phyloP scores from a whole-genome alignment of 768 basidiomycete species.

The Trametes cubensis region DNA sequence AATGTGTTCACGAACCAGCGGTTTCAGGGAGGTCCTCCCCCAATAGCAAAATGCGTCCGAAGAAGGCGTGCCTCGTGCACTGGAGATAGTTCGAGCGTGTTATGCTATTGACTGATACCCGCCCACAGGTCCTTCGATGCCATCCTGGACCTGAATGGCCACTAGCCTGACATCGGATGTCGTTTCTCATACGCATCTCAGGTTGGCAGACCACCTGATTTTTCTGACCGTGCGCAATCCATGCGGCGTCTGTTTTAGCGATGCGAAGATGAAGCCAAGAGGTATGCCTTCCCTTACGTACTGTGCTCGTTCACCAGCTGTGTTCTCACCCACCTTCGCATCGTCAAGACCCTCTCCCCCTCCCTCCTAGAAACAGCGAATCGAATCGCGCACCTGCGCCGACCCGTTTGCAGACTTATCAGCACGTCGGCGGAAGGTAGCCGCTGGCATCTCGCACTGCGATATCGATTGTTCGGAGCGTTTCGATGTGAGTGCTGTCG shows the following conservation, averaged over 20 bases:
- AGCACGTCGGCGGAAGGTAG: too few species aligned
- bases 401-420: too few species aligned
- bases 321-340: not conserved
- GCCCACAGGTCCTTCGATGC: not conserved
- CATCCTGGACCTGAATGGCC: not conserved
- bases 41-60: conserved; percentile 1
- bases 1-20: not conserved
- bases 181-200: not conserved
- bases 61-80: conserved; percentile 2
- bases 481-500: too few species aligned
- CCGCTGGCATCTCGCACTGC: too few species aligned
- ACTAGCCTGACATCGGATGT: not conserved
- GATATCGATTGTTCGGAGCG: too few species aligned
- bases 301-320: not conserved
- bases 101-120: not conserved
- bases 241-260: conserved; percentile 2
- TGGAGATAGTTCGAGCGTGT: not conserved
- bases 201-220: conserved; percentile 5
- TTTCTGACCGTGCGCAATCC: not conserved
- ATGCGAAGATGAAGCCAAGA: not conserved
- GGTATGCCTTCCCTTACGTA: not conserved
- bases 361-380: not conserved
- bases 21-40: not conserved
- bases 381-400: too few species aligned
- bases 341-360: not conserved